These are phyloP conservation scores for Melampsora occidentalis DNA, from an alignment of 1,284 basidiomycete genomes.

Conservation along the genomic window DNA sequence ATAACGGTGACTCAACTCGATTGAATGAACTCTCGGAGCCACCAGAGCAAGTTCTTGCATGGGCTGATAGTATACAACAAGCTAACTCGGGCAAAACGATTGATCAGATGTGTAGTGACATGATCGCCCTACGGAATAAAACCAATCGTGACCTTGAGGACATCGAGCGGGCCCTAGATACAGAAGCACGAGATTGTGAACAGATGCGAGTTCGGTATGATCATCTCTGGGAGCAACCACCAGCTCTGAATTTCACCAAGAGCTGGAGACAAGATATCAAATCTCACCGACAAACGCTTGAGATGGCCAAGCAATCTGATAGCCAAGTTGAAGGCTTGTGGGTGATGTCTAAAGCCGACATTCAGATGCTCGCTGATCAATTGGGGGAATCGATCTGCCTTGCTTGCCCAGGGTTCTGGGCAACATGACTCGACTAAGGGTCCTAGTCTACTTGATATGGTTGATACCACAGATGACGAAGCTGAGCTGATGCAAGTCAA, in stretches of 20 bases:
- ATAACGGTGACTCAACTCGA: conserved; percentile 59
- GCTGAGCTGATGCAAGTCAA: conserved; percentile 67
- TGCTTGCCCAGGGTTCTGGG: conserved; percentile 64
- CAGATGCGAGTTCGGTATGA: conserved; percentile 68
- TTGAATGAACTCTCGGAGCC: conserved; percentile 60
- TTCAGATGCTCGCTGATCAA: conserved; percentile 64
- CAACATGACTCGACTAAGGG: conserved; percentile 59
- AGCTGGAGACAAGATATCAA: conserved; percentile 74
- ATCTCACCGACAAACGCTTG: conserved; percentile 69
- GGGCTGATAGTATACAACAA: conserved; percentile 71
- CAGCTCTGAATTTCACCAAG: conserved; percentile 71
- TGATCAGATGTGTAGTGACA: conserved; percentile 63
- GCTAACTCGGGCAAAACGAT: conserved; percentile 67
- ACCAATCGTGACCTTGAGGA: conserved; percentile 45
- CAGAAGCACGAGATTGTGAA: conserved; percentile 55
- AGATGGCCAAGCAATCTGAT: conserved; percentile 75
- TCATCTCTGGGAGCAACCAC: conserved; percentile 84
- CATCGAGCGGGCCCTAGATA: conserved; percentile 53
- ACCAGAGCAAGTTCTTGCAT: conserved; percentile 69
- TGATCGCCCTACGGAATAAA: conserved; percentile 48
- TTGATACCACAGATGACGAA: conserved; percentile 61
- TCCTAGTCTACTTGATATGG: conserved; percentile 55
- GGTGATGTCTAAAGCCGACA: conserved; percentile 68
- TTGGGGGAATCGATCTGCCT: conserved; percentile 64
- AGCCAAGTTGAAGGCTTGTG: conserved; percentile 72